Evolutionary conservation across 306 rosid species (phyloP).

Genomic region (Glycyrrhiza uralensis): DNA sequence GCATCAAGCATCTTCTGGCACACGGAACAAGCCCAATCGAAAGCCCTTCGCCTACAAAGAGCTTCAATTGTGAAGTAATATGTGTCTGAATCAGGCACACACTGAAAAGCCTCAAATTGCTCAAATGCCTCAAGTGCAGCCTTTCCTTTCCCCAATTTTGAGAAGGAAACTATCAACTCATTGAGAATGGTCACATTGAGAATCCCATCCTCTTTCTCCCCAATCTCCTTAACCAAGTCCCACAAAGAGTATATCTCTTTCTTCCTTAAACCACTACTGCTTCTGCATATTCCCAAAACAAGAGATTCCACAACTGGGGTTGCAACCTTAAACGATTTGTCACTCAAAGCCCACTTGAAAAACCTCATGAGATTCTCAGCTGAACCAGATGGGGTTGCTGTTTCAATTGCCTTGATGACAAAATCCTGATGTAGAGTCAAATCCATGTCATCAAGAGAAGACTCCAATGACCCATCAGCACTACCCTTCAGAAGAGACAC

Average conservation of each 20-base stretch:
- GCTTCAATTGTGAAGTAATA: conserved; percentile 62
- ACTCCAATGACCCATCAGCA: conserved; percentile 52
- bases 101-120: conserved; percentile 45
- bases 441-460: conserved; percentile 43
- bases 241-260: conserved; percentile 49
- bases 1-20: conserved; percentile 61
- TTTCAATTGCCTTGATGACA: conserved; percentile 43
- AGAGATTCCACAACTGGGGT: conserved; percentile 47
- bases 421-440: conserved; percentile 46
- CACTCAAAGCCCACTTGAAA: conserved; percentile 61
- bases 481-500: conserved; percentile 43
- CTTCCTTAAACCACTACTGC: conserved; percentile 23
- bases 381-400: conserved; percentile 44
- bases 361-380: conserved; percentile 63
- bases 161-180: conserved; percentile 43
- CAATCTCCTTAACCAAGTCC: conserved; percentile 64
- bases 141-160: conserved; percentile 70
- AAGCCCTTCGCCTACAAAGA: conserved; percentile 49
- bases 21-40: conserved; percentile 53
- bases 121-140: conserved; percentile 63
- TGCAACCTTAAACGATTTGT: conserved; percentile 38
- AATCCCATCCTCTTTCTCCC: conserved; percentile 38
- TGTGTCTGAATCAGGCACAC: conserved; percentile 55
- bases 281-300: conserved; percentile 33
- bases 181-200: conserved; percentile 46